Evolutionary conservation across 176 grass and related monocot genomes (phyloP), one percentile per base, ranked within the genome.

Genomic region (Triticum monococcum): DNA sequence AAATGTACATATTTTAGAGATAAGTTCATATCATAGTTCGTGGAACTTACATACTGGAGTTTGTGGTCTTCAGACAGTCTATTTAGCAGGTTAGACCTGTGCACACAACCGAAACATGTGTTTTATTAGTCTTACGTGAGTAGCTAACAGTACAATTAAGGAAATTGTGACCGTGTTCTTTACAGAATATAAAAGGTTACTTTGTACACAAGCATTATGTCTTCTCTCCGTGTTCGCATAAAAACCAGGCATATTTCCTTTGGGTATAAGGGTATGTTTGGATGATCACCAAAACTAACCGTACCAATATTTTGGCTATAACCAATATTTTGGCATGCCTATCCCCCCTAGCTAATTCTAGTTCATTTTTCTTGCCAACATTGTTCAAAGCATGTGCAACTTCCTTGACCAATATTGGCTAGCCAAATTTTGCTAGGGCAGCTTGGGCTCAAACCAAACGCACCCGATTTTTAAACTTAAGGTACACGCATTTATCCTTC

Each of bases 121-220:
- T 45, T 26, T 48, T n/a, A 36, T 52, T 61, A 54, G 22, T 66
- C 43, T 77, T 77, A 82, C 8, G n/a, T 26, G 23, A 80, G 41
- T 80, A 65, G 13, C 78, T 79, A 79, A 45, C 59, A 79, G n/a
- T 64, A 63, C 22, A 61, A 61, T 14, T 61, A 38, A 63, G 12
- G 22, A 35, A 25, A 38, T 63, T 79, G 23, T 16, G 35, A 17
- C 12, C 36, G 7, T 38, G 57, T 75, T 35, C 30, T 25, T 18
- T 52, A 35, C 4, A 11, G n/a, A 33, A 14, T 68, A 69, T 83
- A 16, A 56, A 26, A 59, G 18, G 54, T 40, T 40, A 12, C 40
- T 70, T 70, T 60, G 20, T 72, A 60, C 32, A 25, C 13, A 56
- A 26, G 66, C 68, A 73, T 57, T 38, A 12, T 61, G 3, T 60